Evolutionary conservation across 345 rosid species (phyloP).

Genomic region (Carallia brachiata): DNA sequence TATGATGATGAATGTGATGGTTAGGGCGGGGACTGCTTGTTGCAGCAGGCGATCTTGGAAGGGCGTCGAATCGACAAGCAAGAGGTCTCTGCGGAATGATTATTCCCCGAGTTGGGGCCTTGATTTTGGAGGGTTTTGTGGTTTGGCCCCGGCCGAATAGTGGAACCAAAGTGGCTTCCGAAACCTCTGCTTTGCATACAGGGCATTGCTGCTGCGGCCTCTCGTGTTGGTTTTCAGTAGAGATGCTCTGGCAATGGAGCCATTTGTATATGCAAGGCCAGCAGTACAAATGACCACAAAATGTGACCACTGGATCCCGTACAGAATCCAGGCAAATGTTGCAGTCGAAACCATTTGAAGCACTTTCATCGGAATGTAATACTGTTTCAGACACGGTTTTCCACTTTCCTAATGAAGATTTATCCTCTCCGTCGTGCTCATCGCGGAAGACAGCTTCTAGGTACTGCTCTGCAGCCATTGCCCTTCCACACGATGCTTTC

Average conservation of each 20-base stretch:
- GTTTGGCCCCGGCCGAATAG: slow-evolving; percentile 73
- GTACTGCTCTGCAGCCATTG: slow-evolving; percentile 29
- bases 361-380: slow-evolving; percentile 13
- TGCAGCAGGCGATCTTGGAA: slow-evolving; percentile 14
- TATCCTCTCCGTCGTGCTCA: not conserved
- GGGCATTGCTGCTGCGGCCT: slow-evolving; percentile 68
- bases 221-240: slow-evolving; percentile 34
- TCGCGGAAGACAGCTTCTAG: not conserved
- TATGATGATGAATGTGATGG: not conserved
- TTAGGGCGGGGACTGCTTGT: not conserved
- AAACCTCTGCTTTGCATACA: slow-evolving; percentile 80
- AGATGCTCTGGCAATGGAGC: slow-evolving; percentile 51
- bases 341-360: slow-evolving; percentile 35
- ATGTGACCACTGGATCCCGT: slow-evolving; percentile 84
- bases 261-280: slow-evolving; percentile 96
- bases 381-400: slow-evolving; percentile 12
- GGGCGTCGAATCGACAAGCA: slow-evolving; percentile 15
- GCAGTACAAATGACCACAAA: slow-evolving; percentile 91
- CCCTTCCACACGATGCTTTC: not conserved
- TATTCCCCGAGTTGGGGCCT: slow-evolving; percentile 16
- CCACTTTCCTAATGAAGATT: slow-evolving; percentile 18
- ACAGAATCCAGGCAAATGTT: slow-evolving; percentile 73
- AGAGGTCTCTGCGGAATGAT: slow-evolving; percentile 30
- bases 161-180: slow-evolving; percentile 63
- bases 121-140: slow-evolving; percentile 16